These are phyloP conservation scores for Globisporangium paroecandrum DNA, from an alignment of 352 stramenopile species.

Conservation along the genomic window DNA sequence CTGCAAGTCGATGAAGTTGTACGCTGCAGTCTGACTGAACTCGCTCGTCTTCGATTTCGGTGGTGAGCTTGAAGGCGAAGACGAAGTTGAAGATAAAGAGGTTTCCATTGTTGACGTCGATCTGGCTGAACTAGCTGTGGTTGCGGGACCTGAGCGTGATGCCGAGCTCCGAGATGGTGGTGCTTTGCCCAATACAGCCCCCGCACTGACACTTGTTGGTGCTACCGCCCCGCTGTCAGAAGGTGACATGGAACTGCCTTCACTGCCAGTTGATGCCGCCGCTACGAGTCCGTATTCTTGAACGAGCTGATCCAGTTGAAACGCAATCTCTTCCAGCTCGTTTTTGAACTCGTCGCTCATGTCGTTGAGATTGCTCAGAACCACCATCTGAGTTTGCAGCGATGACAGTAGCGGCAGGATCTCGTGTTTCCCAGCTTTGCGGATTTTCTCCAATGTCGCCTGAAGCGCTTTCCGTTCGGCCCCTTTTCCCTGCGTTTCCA, in stretches of 20 bases:
- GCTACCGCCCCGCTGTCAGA: background rate
- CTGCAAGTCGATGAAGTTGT: conserved; percentile 53
- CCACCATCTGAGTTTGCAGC: conserved; percentile 57
- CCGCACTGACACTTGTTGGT: background rate
- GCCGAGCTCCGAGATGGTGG: conserved; percentile 1
- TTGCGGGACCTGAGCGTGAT: background rate
- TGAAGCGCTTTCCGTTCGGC: conserved; percentile 61
- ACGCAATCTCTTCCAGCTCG: conserved; percentile 48
- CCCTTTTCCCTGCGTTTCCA: conserved; percentile 82
- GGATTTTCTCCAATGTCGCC: conserved; percentile 78
- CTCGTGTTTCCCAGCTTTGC: conserved; percentile 74
- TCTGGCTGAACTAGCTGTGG: background rate
- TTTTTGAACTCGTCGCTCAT: conserved; percentile 51
- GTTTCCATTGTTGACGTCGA: background rate
- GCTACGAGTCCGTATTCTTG: conserved; percentile 13
- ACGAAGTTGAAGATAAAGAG: background rate
- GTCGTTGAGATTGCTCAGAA: conserved; percentile 42
- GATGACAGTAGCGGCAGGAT: conserved; percentile 60
- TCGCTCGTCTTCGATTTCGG: conserved; percentile 8
- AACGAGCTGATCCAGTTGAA: conserved; percentile 48
- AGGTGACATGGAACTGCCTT: background rate
- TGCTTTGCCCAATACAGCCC: background rate
- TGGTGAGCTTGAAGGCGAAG: background rate
- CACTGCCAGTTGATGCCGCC: background rate
- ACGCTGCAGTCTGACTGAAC: background rate